A percentile compares a stretch with the other conserved stretches of the same genome.
Conservation (phyloP, 257 asterid genomes). For the Rehmannia glutinosa region DNA sequence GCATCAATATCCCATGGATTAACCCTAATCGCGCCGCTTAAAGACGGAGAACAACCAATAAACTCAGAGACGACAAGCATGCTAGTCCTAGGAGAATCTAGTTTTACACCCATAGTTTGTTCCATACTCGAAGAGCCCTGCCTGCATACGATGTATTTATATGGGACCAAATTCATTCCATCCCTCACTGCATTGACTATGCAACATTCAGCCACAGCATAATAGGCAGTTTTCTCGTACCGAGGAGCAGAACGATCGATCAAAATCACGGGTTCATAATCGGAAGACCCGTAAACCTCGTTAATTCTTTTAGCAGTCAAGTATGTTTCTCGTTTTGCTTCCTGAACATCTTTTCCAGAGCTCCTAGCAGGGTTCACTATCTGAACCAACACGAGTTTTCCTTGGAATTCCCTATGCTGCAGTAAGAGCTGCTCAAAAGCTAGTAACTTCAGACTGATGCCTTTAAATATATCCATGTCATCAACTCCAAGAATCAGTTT, state of each 20-base stretch:
- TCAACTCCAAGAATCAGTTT: constrained; percentile 83
- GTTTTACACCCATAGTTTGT: constrained; percentile 37
- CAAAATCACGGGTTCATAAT: constrained; percentile 64
- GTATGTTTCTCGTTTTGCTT: constrained; percentile 75
- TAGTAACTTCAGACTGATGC: constrained; percentile 76
- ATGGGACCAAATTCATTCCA: constrained; percentile 94
- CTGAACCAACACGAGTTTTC: constrained; percentile 71
- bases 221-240: constrained; percentile 79
- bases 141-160: constrained; percentile 81
- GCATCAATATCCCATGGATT: constrained; percentile 93
- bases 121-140: constrained; percentile 63
- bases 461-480: constrained; percentile 94
- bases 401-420: constrained; percentile 43
- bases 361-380: constrained; percentile 92
- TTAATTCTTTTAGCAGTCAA: constrained; percentile 59
- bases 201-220: constrained; percentile 89
- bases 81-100: constrained; percentile 60
- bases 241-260: constrained; percentile 79
- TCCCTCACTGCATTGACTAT: constrained; percentile 94
- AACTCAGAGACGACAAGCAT: constrained; percentile 89
- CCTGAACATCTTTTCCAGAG: constrained; percentile 87
- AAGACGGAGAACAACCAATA: constrained; percentile 90
- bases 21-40: constrained; percentile 90
- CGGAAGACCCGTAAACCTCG: constrained; percentile 43
- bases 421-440: constrained; percentile 75